These are phyloP conservation scores for Pseudofabraea citricarpa DNA, from an alignment of 2,329 filamentous ascomycete genomes.

Conservation along the genomic window DNA sequence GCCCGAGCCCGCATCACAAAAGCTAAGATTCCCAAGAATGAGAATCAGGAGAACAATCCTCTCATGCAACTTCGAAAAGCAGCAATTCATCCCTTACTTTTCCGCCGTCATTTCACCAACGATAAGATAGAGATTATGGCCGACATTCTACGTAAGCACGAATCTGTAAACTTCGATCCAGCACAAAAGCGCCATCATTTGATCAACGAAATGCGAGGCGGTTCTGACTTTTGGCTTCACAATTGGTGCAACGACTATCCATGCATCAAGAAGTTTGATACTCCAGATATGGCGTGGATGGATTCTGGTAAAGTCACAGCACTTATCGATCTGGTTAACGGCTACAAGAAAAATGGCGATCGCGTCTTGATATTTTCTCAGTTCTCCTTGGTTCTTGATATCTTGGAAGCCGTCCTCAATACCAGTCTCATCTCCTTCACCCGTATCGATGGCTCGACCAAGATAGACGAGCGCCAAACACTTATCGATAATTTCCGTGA, in stretches of 20 bases:
- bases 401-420: slow-evolving; percentile 77
- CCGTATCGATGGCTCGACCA: slow-evolving; percentile 80
- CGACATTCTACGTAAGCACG: slow-evolving; percentile 67
- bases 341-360: slow-evolving; percentile 76
- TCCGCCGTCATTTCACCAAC: slow-evolving; percentile 76
- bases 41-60: slow-evolving; percentile 59
- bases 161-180: slow-evolving; percentile 48
- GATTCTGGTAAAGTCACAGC: slow-evolving; percentile 80
- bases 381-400: slow-evolving; percentile 87
- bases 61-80: slow-evolving; percentile 92
- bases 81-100: slow-evolving; percentile 85
- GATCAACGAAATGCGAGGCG: slow-evolving; percentile 49
- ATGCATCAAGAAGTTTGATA: slow-evolving; percentile 49
- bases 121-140: slow-evolving; percentile 72
- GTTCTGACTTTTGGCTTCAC: slow-evolving; percentile 62
- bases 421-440: slow-evolving; percentile 70
- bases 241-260: slow-evolving; percentile 58
- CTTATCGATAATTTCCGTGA: slow-evolving; percentile 84
- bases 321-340: slow-evolving; percentile 67
- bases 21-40: slow-evolving; percentile 42
- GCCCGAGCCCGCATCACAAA: slow-evolving; percentile 49
- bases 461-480: slow-evolving; percentile 76
- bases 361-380: slow-evolving; percentile 89
- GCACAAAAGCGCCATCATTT: slow-evolving; percentile 46
- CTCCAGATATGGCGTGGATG: slow-evolving; percentile 48